Percentiles rank a stretch among this genome's conserved stretches.
phyloP scores from a whole-genome alignment of 169 alveolate species.

The Theileria annulata region DNA sequence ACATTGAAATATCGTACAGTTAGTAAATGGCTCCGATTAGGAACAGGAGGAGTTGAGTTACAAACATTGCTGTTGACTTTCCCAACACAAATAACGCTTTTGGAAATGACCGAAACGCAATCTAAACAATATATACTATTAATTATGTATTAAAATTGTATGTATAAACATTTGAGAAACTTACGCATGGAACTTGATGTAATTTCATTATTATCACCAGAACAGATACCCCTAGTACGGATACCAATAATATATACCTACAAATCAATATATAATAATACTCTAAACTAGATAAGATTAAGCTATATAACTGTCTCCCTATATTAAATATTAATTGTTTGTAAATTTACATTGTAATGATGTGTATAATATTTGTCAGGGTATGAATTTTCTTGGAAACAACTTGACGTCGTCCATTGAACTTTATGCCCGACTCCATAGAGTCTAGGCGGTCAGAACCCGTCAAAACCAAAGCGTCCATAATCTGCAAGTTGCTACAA shows the following conservation, averaged over 20 bases:
- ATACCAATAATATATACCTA: slow-evolving; percentile 1
- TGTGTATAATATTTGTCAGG: not conserved
- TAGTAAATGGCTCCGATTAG: not conserved
- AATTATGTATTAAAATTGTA: not conserved
- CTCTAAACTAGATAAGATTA: too few relatives aligned
- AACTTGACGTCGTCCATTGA: not conserved
- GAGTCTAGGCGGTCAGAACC: not conserved
- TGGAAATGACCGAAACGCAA: slow-evolving; percentile 14
- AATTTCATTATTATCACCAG: slow-evolving; percentile 3
- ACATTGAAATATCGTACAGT: not conserved
- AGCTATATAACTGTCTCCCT: too few relatives aligned
- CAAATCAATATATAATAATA: not conserved
- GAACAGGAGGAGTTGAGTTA: not conserved
- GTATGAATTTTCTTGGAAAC: not conserved
- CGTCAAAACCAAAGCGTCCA: not conserved
- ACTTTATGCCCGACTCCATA: not conserved
- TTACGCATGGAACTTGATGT: slow-evolving; percentile 13
- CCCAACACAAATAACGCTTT: slow-evolving; percentile 13
- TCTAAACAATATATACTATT: not conserved
- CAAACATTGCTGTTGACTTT: slow-evolving; percentile 5
- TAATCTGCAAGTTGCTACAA: not conserved
- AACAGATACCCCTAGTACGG: not conserved
- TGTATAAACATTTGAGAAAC: slow-evolving; percentile 4
- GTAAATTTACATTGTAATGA: slow-evolving; percentile 8
- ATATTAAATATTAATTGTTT: too few relatives aligned